Conservation (phyloP, 2,329 filamentous ascomycete species). For the Lachnellula cervina region DNA sequence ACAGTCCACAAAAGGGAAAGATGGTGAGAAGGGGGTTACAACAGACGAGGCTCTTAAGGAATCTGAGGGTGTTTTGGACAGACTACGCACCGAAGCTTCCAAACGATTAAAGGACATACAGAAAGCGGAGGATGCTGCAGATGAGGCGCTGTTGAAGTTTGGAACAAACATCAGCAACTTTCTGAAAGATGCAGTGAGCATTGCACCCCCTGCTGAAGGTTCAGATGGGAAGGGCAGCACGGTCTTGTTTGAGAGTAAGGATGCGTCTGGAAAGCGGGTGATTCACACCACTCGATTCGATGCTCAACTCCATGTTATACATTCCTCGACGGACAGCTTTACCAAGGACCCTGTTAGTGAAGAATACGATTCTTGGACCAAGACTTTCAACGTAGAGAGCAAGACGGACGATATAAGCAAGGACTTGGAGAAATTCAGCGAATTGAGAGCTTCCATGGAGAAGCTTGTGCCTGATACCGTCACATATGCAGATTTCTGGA, state of each 20-base stretch:
- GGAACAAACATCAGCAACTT: slow-evolving; percentile 87
- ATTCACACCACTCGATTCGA: slow-evolving; percentile 94
- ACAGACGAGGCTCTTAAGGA: slow-evolving; percentile 45
- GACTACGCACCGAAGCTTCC: slow-evolving; percentile 70
- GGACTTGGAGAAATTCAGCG: slow-evolving; percentile 81
- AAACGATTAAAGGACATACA: slow-evolving; percentile 86
- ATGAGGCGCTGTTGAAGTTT: slow-evolving; percentile 89
- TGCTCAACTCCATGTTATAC: slow-evolving; percentile 91
- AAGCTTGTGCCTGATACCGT: slow-evolving; percentile 89
- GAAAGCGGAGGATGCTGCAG: slow-evolving; percentile 88
- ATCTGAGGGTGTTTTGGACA: slow-evolving; percentile 64
- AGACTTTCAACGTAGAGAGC: slow-evolving; percentile 71
- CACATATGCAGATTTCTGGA: slow-evolving; percentile 89
- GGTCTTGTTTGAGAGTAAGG: slow-evolving; percentile 90
- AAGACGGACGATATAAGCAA: slow-evolving; percentile 79
- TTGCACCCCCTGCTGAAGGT: slow-evolving; percentile 64
- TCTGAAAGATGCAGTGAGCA: slow-evolving; percentile 81
- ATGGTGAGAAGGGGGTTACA: slow-evolving; percentile 35
- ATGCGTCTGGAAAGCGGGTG: slow-evolving; percentile 81
- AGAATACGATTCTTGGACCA: slow-evolving; percentile 70
- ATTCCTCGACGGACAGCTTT: slow-evolving; percentile 78
- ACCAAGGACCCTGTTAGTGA: slow-evolving; percentile 71
- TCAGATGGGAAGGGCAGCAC: slow-evolving; percentile 48
- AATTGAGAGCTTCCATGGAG: slow-evolving; percentile 87
- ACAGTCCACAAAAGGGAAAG: slow-evolving; percentile 21